Conservation (phyloP, 2,329 filamentous ascomycete genomes). For the Neoarthrinium moseri region DNA sequence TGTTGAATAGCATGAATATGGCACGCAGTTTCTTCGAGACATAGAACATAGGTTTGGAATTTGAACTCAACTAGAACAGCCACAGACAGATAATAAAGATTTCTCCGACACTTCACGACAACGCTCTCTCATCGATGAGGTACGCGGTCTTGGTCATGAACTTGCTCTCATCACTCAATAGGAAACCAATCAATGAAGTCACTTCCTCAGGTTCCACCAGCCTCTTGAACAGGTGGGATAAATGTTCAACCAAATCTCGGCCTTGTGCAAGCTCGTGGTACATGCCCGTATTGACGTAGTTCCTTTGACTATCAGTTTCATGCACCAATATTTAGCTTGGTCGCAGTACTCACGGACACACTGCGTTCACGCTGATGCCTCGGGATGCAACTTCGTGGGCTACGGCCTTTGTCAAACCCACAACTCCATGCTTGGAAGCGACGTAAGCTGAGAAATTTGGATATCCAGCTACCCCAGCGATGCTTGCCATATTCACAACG, state of each 20-base stretch:
- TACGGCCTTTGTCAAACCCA: slow-evolving; percentile 27
- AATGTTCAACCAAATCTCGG: not conserved
- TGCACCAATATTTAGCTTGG: not conserved
- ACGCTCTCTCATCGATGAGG: slow-evolving; percentile 29
- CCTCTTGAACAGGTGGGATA: slow-evolving; percentile 22
- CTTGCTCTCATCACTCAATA: slow-evolving; percentile 29
- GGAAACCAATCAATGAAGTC: slow-evolving; percentile 26
- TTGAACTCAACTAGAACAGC: too few species aligned
- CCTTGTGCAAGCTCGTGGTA: slow-evolving; percentile 2
- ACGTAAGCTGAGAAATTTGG: slow-evolving; percentile 26
- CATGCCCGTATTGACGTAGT: slow-evolving; percentile 14
- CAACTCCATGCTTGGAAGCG: slow-evolving; percentile 29
- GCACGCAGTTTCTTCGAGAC: too few species aligned
- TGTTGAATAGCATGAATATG: too few species aligned
- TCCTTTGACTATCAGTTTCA: too few species aligned
- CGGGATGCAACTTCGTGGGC: slow-evolving; percentile 24
- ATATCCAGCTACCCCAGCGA: slow-evolving; percentile 36
- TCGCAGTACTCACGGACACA: slow-evolving; percentile 23
- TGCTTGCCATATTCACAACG: slow-evolving; percentile 44
- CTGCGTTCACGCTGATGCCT: slow-evolving; percentile 22
- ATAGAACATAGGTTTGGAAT: too few species aligned
- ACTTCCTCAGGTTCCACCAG: slow-evolving; percentile 27
- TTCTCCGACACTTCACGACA: too few species aligned
- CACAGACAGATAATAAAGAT: too few species aligned
- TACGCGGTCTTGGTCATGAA: slow-evolving; percentile 22